These are phyloP conservation scores for Bruguiera parviflora DNA, from an alignment of 345 rosid species.

Conservation along the genomic window DNA sequence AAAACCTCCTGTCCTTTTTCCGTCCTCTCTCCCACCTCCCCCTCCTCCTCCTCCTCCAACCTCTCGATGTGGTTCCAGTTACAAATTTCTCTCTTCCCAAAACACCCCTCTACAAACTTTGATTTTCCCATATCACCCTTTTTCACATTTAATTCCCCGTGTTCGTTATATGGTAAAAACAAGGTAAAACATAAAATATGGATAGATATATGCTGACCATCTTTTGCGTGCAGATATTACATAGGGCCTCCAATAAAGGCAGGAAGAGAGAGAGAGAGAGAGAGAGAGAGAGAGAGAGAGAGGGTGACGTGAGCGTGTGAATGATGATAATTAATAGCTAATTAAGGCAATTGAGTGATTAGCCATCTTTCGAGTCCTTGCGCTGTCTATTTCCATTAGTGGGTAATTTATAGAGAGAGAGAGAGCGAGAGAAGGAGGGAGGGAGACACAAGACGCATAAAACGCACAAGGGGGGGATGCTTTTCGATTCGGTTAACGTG, in stretches of 20 bases:
- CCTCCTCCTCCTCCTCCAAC: not conserved
- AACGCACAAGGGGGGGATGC: constrained; percentile 23
- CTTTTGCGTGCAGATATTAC: not conserved
- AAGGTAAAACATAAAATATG: constrained; percentile 1
- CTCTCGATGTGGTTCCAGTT: not conserved
- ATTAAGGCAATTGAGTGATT: constrained; percentile 37
- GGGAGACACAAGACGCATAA: not conserved
- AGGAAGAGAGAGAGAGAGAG: no score
- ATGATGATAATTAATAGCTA: constrained; percentile 31
- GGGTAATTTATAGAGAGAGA: constrained; percentile 8
- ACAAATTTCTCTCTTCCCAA: constrained; percentile 9
- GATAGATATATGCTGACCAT: not conserved
- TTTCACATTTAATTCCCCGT: not conserved
- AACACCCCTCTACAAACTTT: not conserved
- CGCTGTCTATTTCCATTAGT: constrained; percentile 33
- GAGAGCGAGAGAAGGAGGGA: not conserved
- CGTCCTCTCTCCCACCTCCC: not conserved
- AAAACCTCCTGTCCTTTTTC: not conserved
- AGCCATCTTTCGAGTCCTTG: constrained; percentile 21
- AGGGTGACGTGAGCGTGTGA: constrained; percentile 25
- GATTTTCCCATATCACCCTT: not conserved
- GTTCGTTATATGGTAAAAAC: constrained; percentile 21
- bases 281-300: not conserved
- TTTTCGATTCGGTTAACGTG: constrained; percentile 81
- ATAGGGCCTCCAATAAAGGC: not conserved